Evolutionary conservation across 352 stramenopile species (phyloP), one percentile per base, ranked within the genome.

Genomic region (Pythium myriotylum): DNA sequence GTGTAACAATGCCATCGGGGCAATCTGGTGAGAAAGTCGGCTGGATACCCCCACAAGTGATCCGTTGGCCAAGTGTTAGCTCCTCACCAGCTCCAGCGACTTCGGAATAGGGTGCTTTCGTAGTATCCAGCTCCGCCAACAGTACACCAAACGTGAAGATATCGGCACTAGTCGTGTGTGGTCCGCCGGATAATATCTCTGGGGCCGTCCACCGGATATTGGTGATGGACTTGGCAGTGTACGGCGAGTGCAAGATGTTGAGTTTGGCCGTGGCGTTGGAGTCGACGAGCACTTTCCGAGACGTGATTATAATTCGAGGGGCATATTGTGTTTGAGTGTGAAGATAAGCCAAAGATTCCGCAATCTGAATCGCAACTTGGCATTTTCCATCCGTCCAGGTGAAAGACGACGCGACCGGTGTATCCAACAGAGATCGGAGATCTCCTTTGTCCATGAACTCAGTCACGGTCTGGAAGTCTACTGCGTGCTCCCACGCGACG

Each of bases 391-490:
- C 29, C 10, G 29, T 10, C 29, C 29, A 35, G 10, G 29, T 35
- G 29, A 35, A 35, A 5, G 70, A 79, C 12, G 52, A 64, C 3
- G 76, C 67, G 48, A 67, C 59, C 7, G 42, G 73, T n/a, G 70
- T 84, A 50, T 85, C 70, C 3, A 91, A 59, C 7, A 89, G 52
- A 49, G 69, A 72, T 37, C 79, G 77, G 10, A 91, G 59, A 52
- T 91, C 79, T 8, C 79, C 81, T n/a, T 73, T 81, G 56, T 88
- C 75, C 79, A 91, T 89, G 48, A 86, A 88, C 60, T 89, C 81
- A 0, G 76, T 86, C 43, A 89, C 63, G 16, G 74, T 76, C 53
- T 88, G 77, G 32, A 88, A 86, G 0, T 77, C 75, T 59, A 82
- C 37, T n/a, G 74, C 71, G 37, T 82, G 84, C 27, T 72, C 79